Conservation (phyloP, 306 rosid genomes). For the Aeschynomene evenia region DNA sequence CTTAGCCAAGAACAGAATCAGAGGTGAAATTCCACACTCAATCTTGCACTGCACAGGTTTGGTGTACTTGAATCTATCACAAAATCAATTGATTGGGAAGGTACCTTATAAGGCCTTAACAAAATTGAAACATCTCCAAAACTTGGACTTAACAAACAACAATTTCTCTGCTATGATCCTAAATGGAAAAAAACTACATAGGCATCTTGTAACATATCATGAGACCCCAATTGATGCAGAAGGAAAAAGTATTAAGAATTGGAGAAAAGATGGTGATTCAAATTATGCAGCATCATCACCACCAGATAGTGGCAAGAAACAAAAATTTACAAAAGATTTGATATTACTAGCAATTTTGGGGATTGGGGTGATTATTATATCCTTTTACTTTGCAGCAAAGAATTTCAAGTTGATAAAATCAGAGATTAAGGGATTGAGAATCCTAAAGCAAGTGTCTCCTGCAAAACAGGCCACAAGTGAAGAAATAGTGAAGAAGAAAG, state of each 20-base stretch:
- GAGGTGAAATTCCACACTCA: conserved; percentile 40
- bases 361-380: conserved; percentile 25
- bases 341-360: conserved; percentile 22
- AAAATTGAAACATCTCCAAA: conserved; percentile 48
- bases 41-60: conserved; percentile 50
- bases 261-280: conserved; percentile 3
- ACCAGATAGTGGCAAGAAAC: not conserved
- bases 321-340: not conserved
- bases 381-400: conserved; percentile 36
- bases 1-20: conserved; percentile 41
- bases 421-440: conserved; percentile 15
- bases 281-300: not conserved
- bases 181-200: conserved; percentile 25
- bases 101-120: conserved; percentile 46
- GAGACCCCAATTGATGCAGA: conserved; percentile 16
- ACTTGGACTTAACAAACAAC: conserved; percentile 55
- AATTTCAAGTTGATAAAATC: conserved; percentile 18
- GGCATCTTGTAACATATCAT: not conserved
- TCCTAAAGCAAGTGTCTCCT: conserved; percentile 36
- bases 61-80: conserved; percentile 48
- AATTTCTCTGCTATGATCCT: conserved; percentile 34
- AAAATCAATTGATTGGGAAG: conserved; percentile 56
- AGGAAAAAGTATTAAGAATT: not conserved
- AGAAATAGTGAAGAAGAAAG: conserved; percentile 30
- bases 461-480: conserved; percentile 11